Conservation (phyloP, 2,329 filamentous ascomycete genomes). For the Hypoxylon sp. region DNA sequence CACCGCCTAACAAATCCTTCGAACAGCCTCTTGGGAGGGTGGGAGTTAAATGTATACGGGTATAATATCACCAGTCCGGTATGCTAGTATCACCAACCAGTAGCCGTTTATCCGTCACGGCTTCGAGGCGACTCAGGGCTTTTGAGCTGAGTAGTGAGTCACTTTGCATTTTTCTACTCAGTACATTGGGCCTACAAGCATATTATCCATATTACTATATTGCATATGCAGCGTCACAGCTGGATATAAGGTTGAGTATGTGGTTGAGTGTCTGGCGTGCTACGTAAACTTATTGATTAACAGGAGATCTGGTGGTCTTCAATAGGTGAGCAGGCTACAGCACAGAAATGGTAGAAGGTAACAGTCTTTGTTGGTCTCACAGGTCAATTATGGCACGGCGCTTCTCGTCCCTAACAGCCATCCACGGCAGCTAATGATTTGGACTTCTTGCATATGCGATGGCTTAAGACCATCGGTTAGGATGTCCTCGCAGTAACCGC, state of each 20-base stretch:
- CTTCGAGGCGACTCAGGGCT: not conserved
- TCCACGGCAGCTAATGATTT: not conserved
- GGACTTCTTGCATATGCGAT: slow-evolving; percentile 11
- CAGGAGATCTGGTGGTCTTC: not conserved
- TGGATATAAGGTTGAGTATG: slow-evolving; percentile 1
- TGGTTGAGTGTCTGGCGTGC: not conserved
- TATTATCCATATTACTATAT: not conserved
- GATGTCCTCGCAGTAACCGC: slow-evolving; percentile 14
- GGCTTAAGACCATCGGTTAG: slow-evolving; percentile 7
- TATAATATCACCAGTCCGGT: not conserved
- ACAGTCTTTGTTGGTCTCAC: not conserved
- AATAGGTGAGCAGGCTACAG: not conserved
- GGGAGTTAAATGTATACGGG: not conserved
- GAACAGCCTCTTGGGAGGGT: not conserved
- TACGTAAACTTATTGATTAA: slow-evolving; percentile 1
- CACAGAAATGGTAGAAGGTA: not conserved
- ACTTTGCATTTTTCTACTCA: not conserved
- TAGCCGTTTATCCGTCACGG: not conserved
- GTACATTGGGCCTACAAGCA: not conserved
- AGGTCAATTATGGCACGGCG: not conserved
- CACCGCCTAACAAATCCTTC: slow-evolving; percentile 30
- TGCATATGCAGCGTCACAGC: slow-evolving; percentile 1
- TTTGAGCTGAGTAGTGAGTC: not conserved
- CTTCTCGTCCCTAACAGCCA: not conserved
- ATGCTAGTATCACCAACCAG: not conserved